Evolutionary conservation across 306 rosid species (phyloP).

Genomic region (Prinsepia uniflora): DNA sequence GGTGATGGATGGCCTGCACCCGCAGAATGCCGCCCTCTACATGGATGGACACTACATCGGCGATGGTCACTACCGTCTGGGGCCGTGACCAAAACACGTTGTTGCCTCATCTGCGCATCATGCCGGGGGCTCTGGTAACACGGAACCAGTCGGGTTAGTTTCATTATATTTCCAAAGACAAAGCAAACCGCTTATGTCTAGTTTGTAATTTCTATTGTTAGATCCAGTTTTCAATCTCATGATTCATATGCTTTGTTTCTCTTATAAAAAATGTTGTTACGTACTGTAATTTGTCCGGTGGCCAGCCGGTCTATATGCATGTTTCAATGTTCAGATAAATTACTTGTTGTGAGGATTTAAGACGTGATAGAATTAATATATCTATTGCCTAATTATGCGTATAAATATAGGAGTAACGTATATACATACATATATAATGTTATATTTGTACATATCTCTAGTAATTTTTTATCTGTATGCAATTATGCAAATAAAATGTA

Average conservation of each 20-base stretch:
- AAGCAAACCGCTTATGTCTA: constrained; percentile 10
- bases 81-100: constrained; percentile 42
- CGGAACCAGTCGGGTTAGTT: not conserved
- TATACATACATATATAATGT: too few relatives aligned
- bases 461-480: too few relatives aligned
- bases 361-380: not conserved
- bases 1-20: constrained; percentile 96
- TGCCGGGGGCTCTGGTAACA: not conserved
- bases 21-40: constrained; percentile 63
- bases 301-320: not conserved
- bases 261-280: not conserved
- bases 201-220: constrained; percentile 3
- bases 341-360: not conserved
- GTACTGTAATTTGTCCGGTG: not conserved
- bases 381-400: too few relatives aligned
- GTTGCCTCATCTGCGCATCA: not conserved
- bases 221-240: not conserved
- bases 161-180: not conserved
- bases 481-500: too few relatives aligned
- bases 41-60: constrained; percentile 75
- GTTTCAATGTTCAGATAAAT: not conserved
- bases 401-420: too few relatives aligned
- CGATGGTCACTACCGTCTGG: constrained; percentile 83
- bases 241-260: constrained; percentile 4
- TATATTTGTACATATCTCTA: too few relatives aligned